phyloP scores from a whole-genome alignment of 2,329 filamentous ascomycete species.

The Raffaelea deltoideospora region DNA sequence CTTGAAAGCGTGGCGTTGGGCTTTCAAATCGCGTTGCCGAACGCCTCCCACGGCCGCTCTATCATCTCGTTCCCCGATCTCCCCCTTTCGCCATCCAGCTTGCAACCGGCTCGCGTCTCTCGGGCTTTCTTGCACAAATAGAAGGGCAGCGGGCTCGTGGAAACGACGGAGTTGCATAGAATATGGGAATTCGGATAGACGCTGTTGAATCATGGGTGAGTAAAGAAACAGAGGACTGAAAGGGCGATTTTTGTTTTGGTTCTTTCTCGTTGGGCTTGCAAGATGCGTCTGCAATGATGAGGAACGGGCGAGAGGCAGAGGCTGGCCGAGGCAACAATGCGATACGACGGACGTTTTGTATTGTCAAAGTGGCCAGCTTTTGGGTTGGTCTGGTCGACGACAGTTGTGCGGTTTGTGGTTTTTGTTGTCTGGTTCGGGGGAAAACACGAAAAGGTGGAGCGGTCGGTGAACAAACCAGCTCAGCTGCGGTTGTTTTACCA shows the following conservation, averaged over 20 bases:
- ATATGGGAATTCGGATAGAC: slow-evolving; percentile 4
- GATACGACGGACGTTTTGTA: no score
- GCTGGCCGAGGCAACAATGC: no score
- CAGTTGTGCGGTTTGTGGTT: not conserved
- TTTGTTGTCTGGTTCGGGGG: no score
- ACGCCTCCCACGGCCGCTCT: no score
- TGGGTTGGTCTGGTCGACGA: not conserved
- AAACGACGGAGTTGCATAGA: not conserved
- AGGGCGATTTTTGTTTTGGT: not conserved
- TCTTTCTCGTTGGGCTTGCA: not conserved
- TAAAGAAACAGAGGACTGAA: not conserved
- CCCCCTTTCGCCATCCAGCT: not conserved
- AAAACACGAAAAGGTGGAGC: no score
- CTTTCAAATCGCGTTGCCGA: no score
- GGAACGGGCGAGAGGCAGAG: not conserved
- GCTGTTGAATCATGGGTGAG: slow-evolving; percentile 10
- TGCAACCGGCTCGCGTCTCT: not conserved
- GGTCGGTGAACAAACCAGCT: no score
- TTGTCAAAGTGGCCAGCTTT: no score
- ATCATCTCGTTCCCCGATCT: not conserved
- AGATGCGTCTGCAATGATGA: not conserved
- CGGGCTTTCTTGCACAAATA: not conserved
- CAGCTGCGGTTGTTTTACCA: no score
- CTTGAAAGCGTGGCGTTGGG: no score
- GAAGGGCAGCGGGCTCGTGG: not conserved